Conservation (phyloP, 768 basidiomycete species). For the Trichaptum fuscoviolaceum region DNA sequence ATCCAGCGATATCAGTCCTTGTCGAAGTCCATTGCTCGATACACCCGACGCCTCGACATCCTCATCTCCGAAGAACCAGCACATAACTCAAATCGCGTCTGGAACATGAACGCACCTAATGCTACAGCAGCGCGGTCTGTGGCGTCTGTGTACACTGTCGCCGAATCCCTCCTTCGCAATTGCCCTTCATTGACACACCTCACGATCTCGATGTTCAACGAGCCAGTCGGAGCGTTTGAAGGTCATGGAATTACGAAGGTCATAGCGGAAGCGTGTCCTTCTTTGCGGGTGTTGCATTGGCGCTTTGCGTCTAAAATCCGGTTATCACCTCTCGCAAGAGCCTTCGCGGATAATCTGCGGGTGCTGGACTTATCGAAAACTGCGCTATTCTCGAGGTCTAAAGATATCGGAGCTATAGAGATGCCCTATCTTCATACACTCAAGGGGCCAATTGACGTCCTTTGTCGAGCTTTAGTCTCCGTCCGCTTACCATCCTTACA, state of each 20-base stretch:
- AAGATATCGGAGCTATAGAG: neutral
- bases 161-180: neutral
- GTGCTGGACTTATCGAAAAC: neutral
- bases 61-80: neutral
- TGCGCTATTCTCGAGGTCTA: neutral
- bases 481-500: neutral
- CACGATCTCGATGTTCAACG: neutral
- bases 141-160: neutral
- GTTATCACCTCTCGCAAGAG: neutral
- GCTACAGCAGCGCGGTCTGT: neutral
- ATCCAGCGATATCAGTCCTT: neutral
- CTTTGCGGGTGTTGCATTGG: neutral
- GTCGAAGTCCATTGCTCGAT: neutral
- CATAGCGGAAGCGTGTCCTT: neutral
- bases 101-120: neutral
- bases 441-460: neutral
- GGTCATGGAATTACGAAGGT: neutral
- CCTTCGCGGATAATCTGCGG: neutral
- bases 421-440: neutral
- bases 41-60: neutral
- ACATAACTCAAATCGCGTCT: neutral
- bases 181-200: neutral
- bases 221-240: neutral
- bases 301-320: neutral
- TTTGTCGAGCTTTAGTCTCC: neutral